Base-by-base conservation (phyloP, 2,329 filamentous ascomycete species). In the Tolypocladium tundrense region DNA sequence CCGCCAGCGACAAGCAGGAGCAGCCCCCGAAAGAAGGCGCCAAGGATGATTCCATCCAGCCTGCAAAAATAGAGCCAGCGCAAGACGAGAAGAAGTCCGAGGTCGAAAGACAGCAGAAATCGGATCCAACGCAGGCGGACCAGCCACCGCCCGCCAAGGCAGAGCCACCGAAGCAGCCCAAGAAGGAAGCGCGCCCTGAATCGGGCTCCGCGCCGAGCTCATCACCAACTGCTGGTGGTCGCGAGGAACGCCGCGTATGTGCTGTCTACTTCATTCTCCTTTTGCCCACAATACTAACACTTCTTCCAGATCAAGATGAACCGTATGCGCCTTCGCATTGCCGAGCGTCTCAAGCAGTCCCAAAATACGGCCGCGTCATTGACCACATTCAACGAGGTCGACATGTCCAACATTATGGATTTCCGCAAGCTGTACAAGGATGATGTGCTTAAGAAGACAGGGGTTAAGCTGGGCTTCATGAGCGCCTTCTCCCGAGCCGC, bases 401-500 rank as follows among this genome's bases (percentile, higher is more conserved):
- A 99, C 74, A 99, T 99, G 94, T 96, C 93, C 39, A 90, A 88
- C 27, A 80, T 99, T 54, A 96, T 97, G 88, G 91, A 97, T 62
- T 93, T 99, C 79, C 88, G 94, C 66, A 97, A 96, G 75, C 80
- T 91, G 53, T 97, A 97, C 83, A 97, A 97, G 80, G 93, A 97
- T 60, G 92, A 96, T 60, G 79, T 97, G 27, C 79, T 97, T 59
- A 96, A 97, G 83, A 96, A 93, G 80, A 94, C 90, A 11, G 93
- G 92, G 51, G 88, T 97, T 59, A 99, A 97, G 80, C 87, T 99
- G 57, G 94, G 94, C n/a, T 99, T 97, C 80, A 97, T 99, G 93
- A 94, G 91, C 72, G 93, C 93, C 58, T 99, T 99, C 76, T 90
- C 93, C 4, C 89, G 88, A 63, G 94, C 94, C 53, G 90, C 85